Base-by-base conservation (phyloP, 257 asterid genomes). In the Avicennia marina region DNA sequence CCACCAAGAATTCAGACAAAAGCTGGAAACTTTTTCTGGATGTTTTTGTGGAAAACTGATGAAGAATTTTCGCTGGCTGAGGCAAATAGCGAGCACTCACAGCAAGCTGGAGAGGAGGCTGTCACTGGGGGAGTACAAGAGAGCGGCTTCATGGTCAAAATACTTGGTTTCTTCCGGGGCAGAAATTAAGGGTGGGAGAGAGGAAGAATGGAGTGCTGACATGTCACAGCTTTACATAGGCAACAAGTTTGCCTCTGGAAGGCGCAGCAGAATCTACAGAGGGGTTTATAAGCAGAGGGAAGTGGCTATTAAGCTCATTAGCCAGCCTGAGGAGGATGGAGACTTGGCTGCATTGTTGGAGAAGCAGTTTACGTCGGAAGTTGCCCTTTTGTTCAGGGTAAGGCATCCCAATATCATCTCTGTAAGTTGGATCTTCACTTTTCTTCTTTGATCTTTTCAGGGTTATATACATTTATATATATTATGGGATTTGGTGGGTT, bases 271-370 rank as follows among this genome's bases (percentile, higher is more conserved):
- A 53, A 88, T 91, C 8, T 91, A 91, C 60, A 83, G 93, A 78
- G 98, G 98, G 12, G 76, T 87, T 51, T 91, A 91, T 13, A 78
- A 88, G 80, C 88, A 80, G 55, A 78, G 83, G 11, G 98, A 91
- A 39, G 98, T 89, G 8, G 98, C 96, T 10, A 88, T 91, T 63
- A 91, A 91, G 76, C 90, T 88, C 42, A 78, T 91, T n/a, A 88
- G 96, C 63, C 96, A 85, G 72, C 96, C 96, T 59, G 87, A 88
- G 60, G 96, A 91, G 59, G 98, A 91, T 63, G 84, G 90, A n/a
- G 93, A 85, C 3, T 75, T 91, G 72, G 98, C 98, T 49, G 73
- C 89, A 19, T 81, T 83, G n/a, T 63, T 91, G 52, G 98, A 91
- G 80, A 88, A 80, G 38, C 95, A 91, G 80, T 91, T 91, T 50